These are phyloP conservation scores for Amaranthus tricolor DNA, from an alignment of 179 eudicot genomes.

Conservation along the genomic window DNA sequence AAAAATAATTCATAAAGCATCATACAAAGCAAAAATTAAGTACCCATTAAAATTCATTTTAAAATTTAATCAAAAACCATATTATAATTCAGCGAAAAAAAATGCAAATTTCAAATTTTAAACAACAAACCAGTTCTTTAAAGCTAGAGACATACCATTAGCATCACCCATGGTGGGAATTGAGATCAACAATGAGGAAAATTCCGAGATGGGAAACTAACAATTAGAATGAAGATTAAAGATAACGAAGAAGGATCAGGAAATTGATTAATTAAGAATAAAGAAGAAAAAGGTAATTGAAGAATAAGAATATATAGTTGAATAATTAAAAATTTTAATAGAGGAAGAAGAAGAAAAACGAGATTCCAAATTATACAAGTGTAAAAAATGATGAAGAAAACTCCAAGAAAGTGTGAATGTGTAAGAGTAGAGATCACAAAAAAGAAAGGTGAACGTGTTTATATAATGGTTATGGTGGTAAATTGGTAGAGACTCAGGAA, in stretches of 20 bases:
- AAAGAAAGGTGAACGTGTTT: not conserved
- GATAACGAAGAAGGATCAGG: not conserved
- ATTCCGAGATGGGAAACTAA: slow-evolving; percentile 21
- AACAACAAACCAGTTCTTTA: slow-evolving; percentile 24
- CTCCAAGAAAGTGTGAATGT: slow-evolving; percentile 29
- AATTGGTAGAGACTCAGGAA: not conserved
- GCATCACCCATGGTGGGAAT: slow-evolving; percentile 39
- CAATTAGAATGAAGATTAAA: slow-evolving; percentile 11
- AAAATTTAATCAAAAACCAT: not conserved
- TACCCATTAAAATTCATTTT: slow-evolving; percentile 4
- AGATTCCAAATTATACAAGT: not conserved
- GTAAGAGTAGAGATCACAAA: slow-evolving; percentile 16
- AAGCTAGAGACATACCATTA: slow-evolving; percentile 22
- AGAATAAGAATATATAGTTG: not conserved
- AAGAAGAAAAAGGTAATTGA: not conserved
- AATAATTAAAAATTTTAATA: not conserved
- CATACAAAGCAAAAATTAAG: not conserved
- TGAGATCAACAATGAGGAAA: slow-evolving; percentile 13
- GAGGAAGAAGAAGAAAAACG: not conserved
- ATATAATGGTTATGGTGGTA: slow-evolving; percentile 11
- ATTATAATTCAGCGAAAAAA: not conserved
- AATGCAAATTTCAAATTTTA: not conserved
- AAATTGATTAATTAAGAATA: not conserved
- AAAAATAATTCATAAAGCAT: not conserved
- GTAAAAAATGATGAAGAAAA: not conserved